Base-by-base conservation (phyloP, 495 filamentous ascomycete genomes). In the Xylona heveae region DNA sequence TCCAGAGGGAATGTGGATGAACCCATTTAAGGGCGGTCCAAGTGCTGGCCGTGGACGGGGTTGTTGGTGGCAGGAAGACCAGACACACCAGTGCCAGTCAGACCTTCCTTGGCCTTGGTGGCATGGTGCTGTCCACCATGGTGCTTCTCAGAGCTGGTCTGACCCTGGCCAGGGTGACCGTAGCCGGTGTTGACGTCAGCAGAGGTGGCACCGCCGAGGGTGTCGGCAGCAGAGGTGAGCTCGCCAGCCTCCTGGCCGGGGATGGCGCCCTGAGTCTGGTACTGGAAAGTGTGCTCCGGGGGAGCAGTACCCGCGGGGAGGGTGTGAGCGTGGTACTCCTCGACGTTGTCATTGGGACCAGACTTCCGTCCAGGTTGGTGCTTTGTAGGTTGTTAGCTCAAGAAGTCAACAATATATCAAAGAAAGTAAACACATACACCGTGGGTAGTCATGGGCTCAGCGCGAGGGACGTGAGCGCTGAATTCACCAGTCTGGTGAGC, bases 271-370 rank as follows among this genome's bases (percentile, higher is more conserved):
- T 46, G 43, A 8, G 61, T 39, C 42, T 72, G 64, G 6, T 77
- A 67, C 1, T 50, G 38, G 54, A 66, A 78, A 6, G 73, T 75
- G 39, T 54, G 43, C 37, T 66, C 58, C 1, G 51, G 44, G 0
- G 78, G 77, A 0, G 78, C 78, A 5, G 67, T 68, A 30, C 77
- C 78, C 0, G 72, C 48, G 0, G 71, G 55, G 23, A 68, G 52
- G 12, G 62, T 65, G 47, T 80, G 34, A 21, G 64, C 61, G 39
- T 54, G 52, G 58, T 75, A 81, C 42, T 74, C 74, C 27, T 68
- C 67, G 22, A 48, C 53, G 39, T 55, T 47, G 41, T 84, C 73
- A 33, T 55, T 55, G 35, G 67, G 68, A 25, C 50, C 53, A 30
- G 65, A 58, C 36, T 65, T 57, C 22, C 57, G 48, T 39, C 79